Conservation (phyloP, 2,329 filamentous ascomycete species). For the Cladosporium sp. region DNA sequence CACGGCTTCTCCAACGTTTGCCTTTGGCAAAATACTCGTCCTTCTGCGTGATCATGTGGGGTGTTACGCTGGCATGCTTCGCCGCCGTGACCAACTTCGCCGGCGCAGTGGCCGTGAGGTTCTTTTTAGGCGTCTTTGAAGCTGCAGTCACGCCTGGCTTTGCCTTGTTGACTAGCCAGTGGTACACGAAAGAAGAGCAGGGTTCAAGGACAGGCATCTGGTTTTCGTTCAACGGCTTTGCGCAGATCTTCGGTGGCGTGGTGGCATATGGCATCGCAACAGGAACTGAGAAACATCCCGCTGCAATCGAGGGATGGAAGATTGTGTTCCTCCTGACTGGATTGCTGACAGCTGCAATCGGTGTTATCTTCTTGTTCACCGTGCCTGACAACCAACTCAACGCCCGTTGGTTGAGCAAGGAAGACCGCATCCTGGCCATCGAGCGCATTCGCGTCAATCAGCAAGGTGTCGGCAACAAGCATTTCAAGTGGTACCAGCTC, state of each 20-base stretch:
- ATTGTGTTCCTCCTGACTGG: slow-evolving; percentile 44
- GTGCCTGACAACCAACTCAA: slow-evolving; percentile 60
- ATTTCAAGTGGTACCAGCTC: slow-evolving; percentile 52
- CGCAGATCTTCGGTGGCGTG: slow-evolving; percentile 59
- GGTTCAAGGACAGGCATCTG: slow-evolving; percentile 60
- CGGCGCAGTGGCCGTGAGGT: slow-evolving; percentile 60
- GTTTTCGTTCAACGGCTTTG: slow-evolving; percentile 65
- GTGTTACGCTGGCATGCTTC: slow-evolving; percentile 57
- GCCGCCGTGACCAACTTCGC: slow-evolving; percentile 58
- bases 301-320: slow-evolving; percentile 58
- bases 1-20: slow-evolving; percentile 58
- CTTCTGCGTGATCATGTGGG: slow-evolving; percentile 62
- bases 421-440: slow-evolving; percentile 64
- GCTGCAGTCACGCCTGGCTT: slow-evolving; percentile 66
- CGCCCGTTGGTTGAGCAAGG: slow-evolving; percentile 58
- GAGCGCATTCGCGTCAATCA: slow-evolving; percentile 71
- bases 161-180: slow-evolving; percentile 63
- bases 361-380: slow-evolving; percentile 41
- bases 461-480: slow-evolving; percentile 63
- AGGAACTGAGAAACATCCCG: slow-evolving; percentile 52
- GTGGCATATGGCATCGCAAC: slow-evolving; percentile 61
- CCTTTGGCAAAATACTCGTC: slow-evolving; percentile 65
- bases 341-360: slow-evolving; percentile 38
- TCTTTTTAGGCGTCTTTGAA: slow-evolving; percentile 66
- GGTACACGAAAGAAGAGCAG: slow-evolving; percentile 69